Evolutionary conservation across 441 rosid species (phyloP), one percentile per base, ranked within the genome.

Genomic region (Eruca vesicaria): DNA sequence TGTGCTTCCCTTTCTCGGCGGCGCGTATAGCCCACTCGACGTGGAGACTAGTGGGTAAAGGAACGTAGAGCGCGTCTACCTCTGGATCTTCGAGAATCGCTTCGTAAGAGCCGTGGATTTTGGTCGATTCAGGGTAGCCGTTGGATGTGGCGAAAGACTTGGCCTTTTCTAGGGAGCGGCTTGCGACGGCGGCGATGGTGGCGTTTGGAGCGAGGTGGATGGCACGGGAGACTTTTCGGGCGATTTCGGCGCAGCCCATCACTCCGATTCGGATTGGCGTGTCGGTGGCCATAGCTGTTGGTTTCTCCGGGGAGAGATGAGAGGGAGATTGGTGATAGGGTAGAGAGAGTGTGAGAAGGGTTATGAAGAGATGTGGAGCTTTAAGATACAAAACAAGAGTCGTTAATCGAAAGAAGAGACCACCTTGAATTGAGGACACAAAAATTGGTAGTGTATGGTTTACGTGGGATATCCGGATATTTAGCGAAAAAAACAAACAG

Each of bases 1-100:
- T 62, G 66, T 94, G 98, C 81, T 94, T 94, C 87, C 86, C 86
- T 76, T 88, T 91, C 82, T 82, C 78, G 7, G 96, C 98, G 5
- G 84, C 90, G 63, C 69, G 48, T 56, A 82, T 70, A 16, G 97
- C 98, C 97, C 97, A 94, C 60, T 81, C 80, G 73, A 79, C 78
- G 82, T 92, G 98, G 62, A 90, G 88, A 74, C 91, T 80, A 7
- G 97, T 89, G 28, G 97, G 97, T 3, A 92, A 71, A 9, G 97
- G 97, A 28, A 88, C 26, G 41, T 94, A 94, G 67, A 92, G 89
- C 63, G 91, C 98, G 69, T 94, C 96, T 43, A 92, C 82, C 2
- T 84, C 85, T 0, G 84, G 83, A 78, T 91, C 95, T 32, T 89
- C 93, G 15, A 92, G 90, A 26, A 94, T 75, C 15, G 86, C 79